These are phyloP conservation scores for Backusella sp. DNA, from an alignment of 192 early-diverging fungal genomes.

Conservation along the genomic window DNA sequence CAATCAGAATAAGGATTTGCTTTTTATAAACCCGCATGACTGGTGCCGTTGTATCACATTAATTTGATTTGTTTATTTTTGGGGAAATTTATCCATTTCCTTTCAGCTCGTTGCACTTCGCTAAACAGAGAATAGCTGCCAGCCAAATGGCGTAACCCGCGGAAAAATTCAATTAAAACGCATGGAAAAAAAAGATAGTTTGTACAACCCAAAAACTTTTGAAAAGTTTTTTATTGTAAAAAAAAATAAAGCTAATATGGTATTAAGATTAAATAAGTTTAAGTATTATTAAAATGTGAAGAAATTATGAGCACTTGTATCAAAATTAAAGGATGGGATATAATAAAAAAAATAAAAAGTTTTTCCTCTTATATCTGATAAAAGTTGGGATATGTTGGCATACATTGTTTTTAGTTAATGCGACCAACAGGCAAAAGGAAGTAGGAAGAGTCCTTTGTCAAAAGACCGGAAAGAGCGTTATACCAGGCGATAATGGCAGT, in stretches of 20 bases:
- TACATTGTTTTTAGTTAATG: slow-evolving; percentile 14
- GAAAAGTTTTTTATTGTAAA: not conserved
- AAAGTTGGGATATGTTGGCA: not conserved
- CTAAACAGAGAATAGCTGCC: not conserved
- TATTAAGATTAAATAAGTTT: not conserved
- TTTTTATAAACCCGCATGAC: not conserved
- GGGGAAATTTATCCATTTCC: not conserved
- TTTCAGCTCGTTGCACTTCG: not conserved
- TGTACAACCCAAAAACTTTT: not conserved
- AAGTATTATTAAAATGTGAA: not conserved
- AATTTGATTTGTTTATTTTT: slow-evolving; percentile 1
- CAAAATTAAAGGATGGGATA: slow-evolving; percentile 2
- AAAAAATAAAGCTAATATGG: slow-evolving; percentile 1
- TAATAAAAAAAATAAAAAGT: not conserved
- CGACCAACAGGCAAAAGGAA: slow-evolving; percentile 50
- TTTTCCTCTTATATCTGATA: not conserved
- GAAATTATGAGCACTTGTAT: not conserved
- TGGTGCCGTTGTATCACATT: not conserved
- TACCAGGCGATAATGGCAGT: slow-evolving; percentile 80
- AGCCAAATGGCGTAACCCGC: not conserved
- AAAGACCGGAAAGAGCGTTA: slow-evolving; percentile 62
- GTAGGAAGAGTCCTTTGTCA: slow-evolving; percentile 50
- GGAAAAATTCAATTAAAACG: not conserved
- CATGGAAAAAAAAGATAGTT: not conserved
- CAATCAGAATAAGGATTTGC: not conserved